A percentile compares a stretch with the other conserved stretches of the same genome.
Conservation (phyloP, 2,329 filamentous ascomycete genomes). For the Penicillium vulpinum region DNA sequence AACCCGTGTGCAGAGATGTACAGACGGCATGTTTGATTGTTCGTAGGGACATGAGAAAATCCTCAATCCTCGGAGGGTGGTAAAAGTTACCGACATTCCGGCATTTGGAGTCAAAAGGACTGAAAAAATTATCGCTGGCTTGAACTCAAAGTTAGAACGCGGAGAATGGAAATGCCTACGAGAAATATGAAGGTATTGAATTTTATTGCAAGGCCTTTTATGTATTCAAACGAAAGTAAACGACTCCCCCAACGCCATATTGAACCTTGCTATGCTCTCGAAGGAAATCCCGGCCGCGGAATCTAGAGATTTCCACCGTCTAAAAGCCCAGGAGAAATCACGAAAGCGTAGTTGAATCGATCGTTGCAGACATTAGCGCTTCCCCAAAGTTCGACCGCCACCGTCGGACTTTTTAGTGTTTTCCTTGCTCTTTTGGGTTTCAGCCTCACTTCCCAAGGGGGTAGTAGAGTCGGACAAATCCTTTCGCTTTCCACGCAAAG, state of each 20-base stretch:
- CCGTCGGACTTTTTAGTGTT: slow-evolving; percentile 13
- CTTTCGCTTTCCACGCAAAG: slow-evolving; percentile 74
- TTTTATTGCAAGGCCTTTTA: neutral
- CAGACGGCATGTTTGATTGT: neutral
- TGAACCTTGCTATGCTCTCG: slow-evolving; percentile 28
- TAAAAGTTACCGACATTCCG: neutral
- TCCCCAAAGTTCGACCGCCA: slow-evolving; percentile 23
- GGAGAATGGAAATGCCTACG: neutral
- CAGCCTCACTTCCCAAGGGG: slow-evolving; percentile 38
- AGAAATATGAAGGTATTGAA: neutral
- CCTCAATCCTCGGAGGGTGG: neutral
- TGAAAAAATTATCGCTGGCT: neutral
- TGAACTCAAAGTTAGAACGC: neutral
- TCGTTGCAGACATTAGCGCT: slow-evolving; percentile 14
- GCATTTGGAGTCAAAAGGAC: neutral
- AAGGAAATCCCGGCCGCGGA: slow-evolving; percentile 5
- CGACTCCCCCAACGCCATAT: slow-evolving; percentile 25
- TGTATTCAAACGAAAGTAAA: slow-evolving; percentile 4
- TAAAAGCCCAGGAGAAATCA: slow-evolving; percentile 12
- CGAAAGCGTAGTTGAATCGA: slow-evolving; percentile 7
- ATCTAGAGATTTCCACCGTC: slow-evolving; percentile 13
- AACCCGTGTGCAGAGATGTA: neutral
- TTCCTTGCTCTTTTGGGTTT: slow-evolving; percentile 25
- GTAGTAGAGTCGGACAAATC: slow-evolving; percentile 38
- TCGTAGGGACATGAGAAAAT: neutral